phyloP scores from a whole-genome alignment of 2,329 filamentous ascomycete species.

The Claviceps sp. region DNA sequence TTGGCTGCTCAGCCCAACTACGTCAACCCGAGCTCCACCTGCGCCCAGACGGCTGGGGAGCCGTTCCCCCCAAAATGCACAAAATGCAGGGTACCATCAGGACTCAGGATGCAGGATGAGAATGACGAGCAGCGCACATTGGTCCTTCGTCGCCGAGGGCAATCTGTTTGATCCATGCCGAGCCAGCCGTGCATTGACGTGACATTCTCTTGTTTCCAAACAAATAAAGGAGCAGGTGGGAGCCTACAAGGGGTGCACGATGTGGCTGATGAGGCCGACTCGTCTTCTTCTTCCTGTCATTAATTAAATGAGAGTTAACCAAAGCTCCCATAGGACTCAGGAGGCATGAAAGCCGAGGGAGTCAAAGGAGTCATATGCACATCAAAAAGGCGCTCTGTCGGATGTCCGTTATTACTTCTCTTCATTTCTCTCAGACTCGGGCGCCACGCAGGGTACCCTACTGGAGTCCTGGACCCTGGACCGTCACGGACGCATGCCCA shows the following conservation, averaged over 20 bases:
- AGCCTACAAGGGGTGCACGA: neutral
- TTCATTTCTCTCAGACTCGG: no score
- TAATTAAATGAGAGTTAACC: neutral
- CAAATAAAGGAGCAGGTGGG: neutral
- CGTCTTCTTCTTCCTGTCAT: no score
- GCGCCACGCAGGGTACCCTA: no score
- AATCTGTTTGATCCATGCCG: neutral
- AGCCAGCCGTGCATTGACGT: neutral
- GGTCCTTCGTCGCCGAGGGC: neutral
- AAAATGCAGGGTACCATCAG: no score
- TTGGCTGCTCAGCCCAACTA: neutral
- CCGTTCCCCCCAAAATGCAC: no score
- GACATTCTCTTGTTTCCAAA: neutral
- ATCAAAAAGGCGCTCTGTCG: neutral
- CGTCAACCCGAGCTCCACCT: neutral
- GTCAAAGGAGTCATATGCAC: neutral
- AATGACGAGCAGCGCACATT: neutral
- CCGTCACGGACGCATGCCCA: neutral
- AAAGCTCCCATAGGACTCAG: neutral
- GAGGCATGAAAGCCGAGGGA: neutral
- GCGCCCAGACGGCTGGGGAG: neutral
- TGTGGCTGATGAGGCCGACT: no score
- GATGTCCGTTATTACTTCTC: no score
- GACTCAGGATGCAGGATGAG: neutral
- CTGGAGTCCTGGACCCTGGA: no score